phyloP scores from a whole-genome alignment of 2,329 filamentous ascomycete species.

The Periconia digitata region DNA sequence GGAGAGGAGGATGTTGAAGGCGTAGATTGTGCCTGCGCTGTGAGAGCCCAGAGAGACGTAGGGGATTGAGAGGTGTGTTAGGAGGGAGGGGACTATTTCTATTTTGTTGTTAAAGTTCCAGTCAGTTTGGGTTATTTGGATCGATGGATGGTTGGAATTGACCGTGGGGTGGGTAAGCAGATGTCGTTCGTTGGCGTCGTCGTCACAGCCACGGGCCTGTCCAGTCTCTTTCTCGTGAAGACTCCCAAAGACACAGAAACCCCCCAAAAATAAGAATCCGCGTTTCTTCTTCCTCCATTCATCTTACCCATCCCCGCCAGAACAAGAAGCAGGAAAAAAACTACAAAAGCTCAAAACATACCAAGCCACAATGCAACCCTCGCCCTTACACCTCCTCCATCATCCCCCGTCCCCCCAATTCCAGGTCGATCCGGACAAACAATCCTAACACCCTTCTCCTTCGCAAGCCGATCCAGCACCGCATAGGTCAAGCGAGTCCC shows the following conservation, averaged over 20 bases:
- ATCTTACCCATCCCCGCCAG: no score
- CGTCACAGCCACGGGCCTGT: no score
- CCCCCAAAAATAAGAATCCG: background rate
- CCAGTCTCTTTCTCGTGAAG: no score
- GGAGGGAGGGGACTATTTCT: slow-evolving; percentile 34
- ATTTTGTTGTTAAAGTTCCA: slow-evolving; percentile 1
- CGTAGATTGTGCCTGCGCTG: slow-evolving; percentile 34
- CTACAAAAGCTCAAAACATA: no score
- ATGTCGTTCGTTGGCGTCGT: no score
- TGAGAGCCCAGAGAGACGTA: slow-evolving; percentile 36
- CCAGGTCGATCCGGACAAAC: slow-evolving; percentile 34
- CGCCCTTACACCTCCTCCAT: slow-evolving; percentile 26
- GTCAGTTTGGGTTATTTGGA: background rate
- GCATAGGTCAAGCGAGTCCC: slow-evolving; percentile 26
- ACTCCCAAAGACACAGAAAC: no score
- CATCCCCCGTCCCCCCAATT: slow-evolving; percentile 29
- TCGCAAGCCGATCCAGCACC: slow-evolving; percentile 30
- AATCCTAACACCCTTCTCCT: slow-evolving; percentile 27
- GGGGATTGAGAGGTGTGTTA: slow-evolving; percentile 29
- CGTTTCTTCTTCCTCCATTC: no score
- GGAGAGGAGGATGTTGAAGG: slow-evolving; percentile 29
- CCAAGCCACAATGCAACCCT: slow-evolving; percentile 31
- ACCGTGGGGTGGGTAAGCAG: no score
- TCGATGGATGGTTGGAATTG: no score
- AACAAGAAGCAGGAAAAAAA: no score